Evolutionary conservation across 306 rosid genomes (phyloP), one percentile per base, ranked within the genome.

Genomic region (Abrus pulchellus): DNA sequence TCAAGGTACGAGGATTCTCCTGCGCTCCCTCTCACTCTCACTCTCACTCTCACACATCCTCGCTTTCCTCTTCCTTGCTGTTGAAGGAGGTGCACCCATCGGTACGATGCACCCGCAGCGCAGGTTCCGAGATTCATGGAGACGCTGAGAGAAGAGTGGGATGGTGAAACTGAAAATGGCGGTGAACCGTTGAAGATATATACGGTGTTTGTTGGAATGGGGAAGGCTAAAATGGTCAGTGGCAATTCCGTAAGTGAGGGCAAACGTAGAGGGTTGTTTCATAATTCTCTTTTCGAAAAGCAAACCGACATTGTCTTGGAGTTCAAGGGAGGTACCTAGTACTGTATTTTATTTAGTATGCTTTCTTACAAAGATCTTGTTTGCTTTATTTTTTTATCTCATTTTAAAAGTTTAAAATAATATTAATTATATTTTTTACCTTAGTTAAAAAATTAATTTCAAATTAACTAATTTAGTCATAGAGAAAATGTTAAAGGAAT

Each of bases 1-100:
- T 86, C 89, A 7, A 93, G 92, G 83, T 90, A 93, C 5, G 98
- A 93, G 6, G 70, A 81, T 12, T 72, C 87, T 0, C 67, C 82
- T 7, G 32, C 77, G 2, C 44, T 69, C 12, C 33, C 66, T 12
- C 66, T 83, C 48, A 60, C 89, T 30, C 64, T 68, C 8, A 76
- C n/a, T n/a, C n/a, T n/a, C 61, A 84, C 56, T 81, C 80, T 71
- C 6, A 87, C 50, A 36, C 61, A 75, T 75, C 68, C 59, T 68
- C 73, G 27, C 71, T 27, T 43, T 64, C 33, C 63, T 4, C 6
- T 32, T 41, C 62, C 12, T 5, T 53, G 53, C 6, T 1, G 83
- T 2, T 6, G 83, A 2, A 72, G 79, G 0, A 78, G 84, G 53
- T 40, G 67, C 36, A 75, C 12, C 5, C 76, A 32, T 74, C 57